A percentile compares a stretch with the other conserved stretches of the same genome.
Conservation (phyloP, 805 yeast genomes). For the Candida nonsorbophila region DNA sequence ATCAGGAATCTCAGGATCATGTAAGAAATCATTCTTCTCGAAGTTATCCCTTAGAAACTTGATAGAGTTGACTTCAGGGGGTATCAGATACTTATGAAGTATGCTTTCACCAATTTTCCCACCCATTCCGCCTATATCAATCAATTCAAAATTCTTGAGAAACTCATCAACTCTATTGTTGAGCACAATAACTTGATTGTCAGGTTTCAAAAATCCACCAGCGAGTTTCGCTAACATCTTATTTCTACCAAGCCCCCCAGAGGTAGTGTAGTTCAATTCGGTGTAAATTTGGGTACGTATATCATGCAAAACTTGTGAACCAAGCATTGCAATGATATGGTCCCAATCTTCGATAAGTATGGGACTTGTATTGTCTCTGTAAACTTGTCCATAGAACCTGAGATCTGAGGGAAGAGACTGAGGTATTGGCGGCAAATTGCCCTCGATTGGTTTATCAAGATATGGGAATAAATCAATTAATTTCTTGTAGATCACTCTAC, state of each 20-base stretch:
- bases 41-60: constrained; percentile 47
- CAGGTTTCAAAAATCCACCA: constrained; percentile 80
- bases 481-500: constrained; percentile 49
- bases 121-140: constrained; percentile 86
- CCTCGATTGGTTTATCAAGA: constrained; percentile 17
- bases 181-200: constrained; percentile 73
- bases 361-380: constrained; percentile 7
- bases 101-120: constrained; percentile 76
- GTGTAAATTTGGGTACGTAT: constrained; percentile 49
- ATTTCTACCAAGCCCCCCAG: constrained; percentile 78
- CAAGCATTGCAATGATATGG: constrained; percentile 65
- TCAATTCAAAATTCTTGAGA: constrained; percentile 54
- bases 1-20: constrained; percentile 39
- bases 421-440: constrained; percentile 43
- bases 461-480: constrained; percentile 45
- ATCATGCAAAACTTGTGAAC: constrained; percentile 51
- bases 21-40: constrained; percentile 18
- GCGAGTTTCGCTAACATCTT: constrained; percentile 83
- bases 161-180: constrained; percentile 46
- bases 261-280: constrained; percentile 74
- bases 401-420: constrained; percentile 22
- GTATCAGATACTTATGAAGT: constrained; percentile 44
- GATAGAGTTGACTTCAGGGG: constrained; percentile 39
- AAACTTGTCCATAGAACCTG: constrained; percentile 26
- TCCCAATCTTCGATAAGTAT: constrained; percentile 54